phyloP scores from a whole-genome alignment of 148 eudicot species.

The Silene conica region DNA sequence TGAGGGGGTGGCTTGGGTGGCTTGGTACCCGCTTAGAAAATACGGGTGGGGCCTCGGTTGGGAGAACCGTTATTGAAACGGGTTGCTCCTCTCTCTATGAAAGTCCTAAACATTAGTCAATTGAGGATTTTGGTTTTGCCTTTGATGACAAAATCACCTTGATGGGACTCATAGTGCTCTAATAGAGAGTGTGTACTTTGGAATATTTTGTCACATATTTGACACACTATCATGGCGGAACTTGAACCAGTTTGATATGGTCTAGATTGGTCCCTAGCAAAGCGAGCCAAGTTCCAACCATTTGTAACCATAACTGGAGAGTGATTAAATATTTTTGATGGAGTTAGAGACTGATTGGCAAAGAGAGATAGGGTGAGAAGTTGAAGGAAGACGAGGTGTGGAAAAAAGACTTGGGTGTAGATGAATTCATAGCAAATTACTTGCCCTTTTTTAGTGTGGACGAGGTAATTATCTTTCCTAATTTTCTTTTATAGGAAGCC shows the following conservation, averaged over 20 bases:
- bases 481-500: slow-evolving; percentile 9
- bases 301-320: slow-evolving; percentile 19
- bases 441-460: background rate
- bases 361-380: background rate
- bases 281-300: slow-evolving; percentile 8
- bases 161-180: slow-evolving; percentile 30
- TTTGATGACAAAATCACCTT: background rate
- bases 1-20: no score
- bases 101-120: background rate
- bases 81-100: slow-evolving; percentile 11
- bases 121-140: background rate
- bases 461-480: background rate
- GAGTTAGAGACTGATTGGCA: background rate
- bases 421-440: slow-evolving; percentile 4
- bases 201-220: slow-evolving; percentile 24
- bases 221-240: slow-evolving; percentile 21
- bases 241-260: background rate
- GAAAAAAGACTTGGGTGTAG: background rate
- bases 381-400: slow-evolving; percentile 1
- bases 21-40: slow-evolving; percentile 5
- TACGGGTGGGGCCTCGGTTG: slow-evolving; percentile 26
- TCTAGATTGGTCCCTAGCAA: slow-evolving; percentile 16
- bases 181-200: slow-evolving; percentile 14
- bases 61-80: slow-evolving; percentile 10
- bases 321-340: background rate